phyloP scores from a whole-genome alignment of 805 yeast genomes.

The Ogataea allantospora region DNA sequence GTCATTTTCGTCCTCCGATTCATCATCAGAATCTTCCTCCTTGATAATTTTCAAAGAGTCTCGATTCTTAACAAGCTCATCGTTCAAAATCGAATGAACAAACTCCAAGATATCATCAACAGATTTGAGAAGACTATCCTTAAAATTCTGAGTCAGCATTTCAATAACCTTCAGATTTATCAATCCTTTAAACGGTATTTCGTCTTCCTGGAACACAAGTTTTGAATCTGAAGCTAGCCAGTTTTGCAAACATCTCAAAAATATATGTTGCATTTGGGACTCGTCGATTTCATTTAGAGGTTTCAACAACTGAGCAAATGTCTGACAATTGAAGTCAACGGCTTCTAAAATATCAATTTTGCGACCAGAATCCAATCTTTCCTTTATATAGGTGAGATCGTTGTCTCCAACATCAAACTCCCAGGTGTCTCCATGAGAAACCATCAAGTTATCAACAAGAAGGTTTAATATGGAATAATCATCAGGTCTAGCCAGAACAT shows the following conservation, averaged over 20 bases:
- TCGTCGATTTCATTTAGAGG: slow-evolving; percentile 48
- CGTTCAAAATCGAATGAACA: slow-evolving; percentile 41
- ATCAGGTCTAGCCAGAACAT: slow-evolving; percentile 23
- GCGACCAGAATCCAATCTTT: slow-evolving; percentile 10
- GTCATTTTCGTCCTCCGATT: slow-evolving; percentile 37
- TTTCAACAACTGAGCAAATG: slow-evolving; percentile 30
- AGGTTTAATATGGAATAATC: slow-evolving; percentile 14
- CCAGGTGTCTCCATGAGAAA: slow-evolving; percentile 38
- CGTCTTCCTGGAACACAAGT: slow-evolving; percentile 26
- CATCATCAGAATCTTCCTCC: slow-evolving; percentile 36
- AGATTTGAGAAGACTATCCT: slow-evolving; percentile 51
- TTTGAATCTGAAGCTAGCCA: slow-evolving; percentile 47
- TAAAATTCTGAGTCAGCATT: slow-evolving; percentile 54
- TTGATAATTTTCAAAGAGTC: slow-evolving; percentile 6
- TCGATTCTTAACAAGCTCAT: background rate
- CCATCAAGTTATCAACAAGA: slow-evolving; percentile 20
- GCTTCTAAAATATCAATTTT: slow-evolving; percentile 35
- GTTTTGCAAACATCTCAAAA: slow-evolving; percentile 51
- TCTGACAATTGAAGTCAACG: slow-evolving; percentile 40
- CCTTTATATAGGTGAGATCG: slow-evolving; percentile 29
- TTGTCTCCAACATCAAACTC: slow-evolving; percentile 42
- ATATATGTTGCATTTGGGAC: slow-evolving; percentile 42
- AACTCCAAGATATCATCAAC: slow-evolving; percentile 57
- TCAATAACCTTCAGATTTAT: slow-evolving; percentile 67
- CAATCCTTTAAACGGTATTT: slow-evolving; percentile 53